Percentiles rank a stretch among this genome's conserved stretches.
phyloP scores from a whole-genome alignment of 768 basidiomycete genomes.

The Hebeloma cylindrosporum region DNA sequence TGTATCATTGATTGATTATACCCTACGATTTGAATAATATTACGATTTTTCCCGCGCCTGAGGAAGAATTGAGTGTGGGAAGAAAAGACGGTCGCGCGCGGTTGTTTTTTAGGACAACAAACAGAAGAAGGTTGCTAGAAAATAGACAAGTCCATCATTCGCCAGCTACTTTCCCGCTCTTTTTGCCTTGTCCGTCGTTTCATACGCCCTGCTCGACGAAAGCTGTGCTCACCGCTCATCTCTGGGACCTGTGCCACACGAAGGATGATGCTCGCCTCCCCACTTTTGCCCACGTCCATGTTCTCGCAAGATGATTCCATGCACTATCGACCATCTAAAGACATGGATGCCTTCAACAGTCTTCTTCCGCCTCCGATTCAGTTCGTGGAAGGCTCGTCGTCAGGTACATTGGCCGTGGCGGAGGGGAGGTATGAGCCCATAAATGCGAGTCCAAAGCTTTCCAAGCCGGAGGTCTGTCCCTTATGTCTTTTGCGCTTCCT shows the following conservation, averaged over 20 bases:
- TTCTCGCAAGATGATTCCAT: conserved; percentile 55
- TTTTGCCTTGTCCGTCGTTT: too few relatives aligned
- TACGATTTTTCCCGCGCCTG: too few relatives aligned
- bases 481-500: conserved; percentile 7
- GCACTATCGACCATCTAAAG: conserved; percentile 66
- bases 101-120: conserved; percentile 13
- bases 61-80: too few relatives aligned
- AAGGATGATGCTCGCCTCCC: conserved; percentile 65
- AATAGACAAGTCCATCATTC: too few relatives aligned
- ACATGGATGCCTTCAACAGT: conserved; percentile 73
- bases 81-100: too few relatives aligned
- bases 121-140: conserved; percentile 21
- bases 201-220: too few relatives aligned
- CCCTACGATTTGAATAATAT: conserved; percentile 13
- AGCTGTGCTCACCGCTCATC: too few relatives aligned
- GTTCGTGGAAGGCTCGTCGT: conserved; percentile 82
- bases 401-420: conserved; percentile 66
- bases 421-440: conserved; percentile 83
- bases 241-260: conserved; percentile 15
- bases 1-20: background rate
- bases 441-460: conserved; percentile 59
- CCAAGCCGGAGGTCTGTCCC: conserved; percentile 50
- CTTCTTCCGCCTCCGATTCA: conserved; percentile 81
- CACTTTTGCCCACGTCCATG: conserved; percentile 52
- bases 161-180: background rate